phyloP scores from a whole-genome alignment of 2,329 filamentous ascomycete species.

The Tetracladium maxilliforme region DNA sequence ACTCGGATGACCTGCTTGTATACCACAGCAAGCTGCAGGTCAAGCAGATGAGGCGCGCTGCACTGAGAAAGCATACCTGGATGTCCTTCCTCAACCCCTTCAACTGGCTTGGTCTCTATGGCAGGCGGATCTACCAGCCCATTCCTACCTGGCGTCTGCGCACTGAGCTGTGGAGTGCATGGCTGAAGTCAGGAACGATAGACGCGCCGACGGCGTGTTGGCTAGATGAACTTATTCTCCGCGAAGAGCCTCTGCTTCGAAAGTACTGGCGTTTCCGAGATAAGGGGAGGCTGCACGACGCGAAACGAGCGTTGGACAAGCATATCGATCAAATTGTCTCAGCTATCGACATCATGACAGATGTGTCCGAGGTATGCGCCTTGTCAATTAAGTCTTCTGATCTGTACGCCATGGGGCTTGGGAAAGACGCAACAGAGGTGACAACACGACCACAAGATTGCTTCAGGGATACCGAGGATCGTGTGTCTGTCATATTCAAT shows the following conservation, averaged over 20 bases:
- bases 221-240: conserved; percentile 31
- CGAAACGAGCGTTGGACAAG: conserved; percentile 24
- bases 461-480: conserved; percentile 28
- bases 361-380: conserved; percentile 20
- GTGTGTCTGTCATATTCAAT: conserved; percentile 32
- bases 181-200: conserved; percentile 27
- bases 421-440: conserved; percentile 23
- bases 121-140: no score
- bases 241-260: conserved; percentile 25
- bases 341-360: conserved; percentile 20
- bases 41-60: conserved; percentile 10
- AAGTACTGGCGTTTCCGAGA: conserved; percentile 29
- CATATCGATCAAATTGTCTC: conserved; percentile 19
- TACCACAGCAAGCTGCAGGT: conserved; percentile 15
- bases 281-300: conserved; percentile 22
- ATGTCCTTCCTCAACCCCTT: no score
- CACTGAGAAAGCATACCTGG: no score
- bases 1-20: conserved; percentile 18
- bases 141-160: no score
- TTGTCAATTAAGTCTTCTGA: conserved; percentile 23
- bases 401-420: conserved; percentile 24
- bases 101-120: no score
- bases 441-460: conserved; percentile 22
- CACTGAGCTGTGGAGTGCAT: conserved; percentile 32
- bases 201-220: conserved; percentile 32